Base-by-base conservation (phyloP, 164 flowering plant genomes). In the Vitis labrusca region DNA sequence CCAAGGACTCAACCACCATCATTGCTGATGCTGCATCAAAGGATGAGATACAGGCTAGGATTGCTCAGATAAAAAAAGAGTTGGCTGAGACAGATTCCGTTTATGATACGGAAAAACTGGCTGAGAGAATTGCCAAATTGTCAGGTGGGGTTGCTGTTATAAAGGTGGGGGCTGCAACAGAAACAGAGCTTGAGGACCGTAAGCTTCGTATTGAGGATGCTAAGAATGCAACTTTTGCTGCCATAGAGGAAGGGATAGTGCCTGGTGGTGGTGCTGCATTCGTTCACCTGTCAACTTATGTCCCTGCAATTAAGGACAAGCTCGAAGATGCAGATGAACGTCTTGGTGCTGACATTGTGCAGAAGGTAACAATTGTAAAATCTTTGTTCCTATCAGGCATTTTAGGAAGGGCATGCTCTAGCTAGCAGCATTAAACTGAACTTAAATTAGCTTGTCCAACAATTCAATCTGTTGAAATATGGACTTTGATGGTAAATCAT, bases 121-220 rank as follows among this genome's bases (percentile, higher is more conserved):
- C 99, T 17, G 99, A 96, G 78, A 88, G 99, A 66, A 93, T 96
- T 73, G 98, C 99, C n/a, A 93, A 96, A 72, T 74, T 96, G 29
- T 96, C 98, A 14, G 99, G 99, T 64, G 99, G 99, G 23, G 97
- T 93, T 75, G 99, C 99, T 55, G 97, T 96, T 11, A 91, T 96
- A 52, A 93, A 96, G 75, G 99, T 92, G 3, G 99, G 98, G 10
- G 99, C 97, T 71, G 98, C 98, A 1, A 96, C 99, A 2, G 99
- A 96, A 76, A 85, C 98, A 16, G 99, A 96, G 78, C 96, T 96
- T 14, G 99, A 96, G 82, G 99, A 96, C 70, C 88, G 97, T 1
- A 96, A 96, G 74, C 93, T 96, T 3, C 88, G 98, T 13, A 88
- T 96, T 70, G 99, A 96, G 80, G 99, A 96, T 83, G 99, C 99